A percentile compares a stretch with the other conserved stretches of the same genome.
Conservation (phyloP, 495 filamentous ascomycete genomes). For the Penicillium manginii region DNA sequence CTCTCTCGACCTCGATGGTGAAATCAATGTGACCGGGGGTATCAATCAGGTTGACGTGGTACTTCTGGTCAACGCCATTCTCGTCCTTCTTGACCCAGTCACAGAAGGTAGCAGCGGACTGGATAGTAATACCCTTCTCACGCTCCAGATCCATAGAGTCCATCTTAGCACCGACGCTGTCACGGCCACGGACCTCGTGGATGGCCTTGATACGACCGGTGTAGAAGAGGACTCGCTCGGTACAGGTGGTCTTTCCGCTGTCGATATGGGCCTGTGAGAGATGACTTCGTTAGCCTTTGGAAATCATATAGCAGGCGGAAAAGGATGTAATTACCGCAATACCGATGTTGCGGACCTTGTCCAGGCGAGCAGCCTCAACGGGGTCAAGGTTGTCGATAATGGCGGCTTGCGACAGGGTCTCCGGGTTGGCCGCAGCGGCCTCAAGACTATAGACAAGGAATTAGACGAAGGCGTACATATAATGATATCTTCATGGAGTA, state of each 20-base stretch:
- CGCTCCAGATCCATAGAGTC: conserved; percentile 99
- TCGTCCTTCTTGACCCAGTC: conserved; percentile 88
- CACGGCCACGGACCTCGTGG: conserved; percentile 95
- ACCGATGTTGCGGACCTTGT: conserved; percentile 90
- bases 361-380: conserved; percentile 73
- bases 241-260: conserved; percentile 96
- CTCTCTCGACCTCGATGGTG: conserved; percentile 98
- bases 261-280: conserved; percentile 87
- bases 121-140: conserved; percentile 98
- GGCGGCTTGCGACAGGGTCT: conserved; percentile 62
- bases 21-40: conserved; percentile 99
- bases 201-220: conserved; percentile 96
- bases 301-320: neutral
- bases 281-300: conserved; percentile 17
- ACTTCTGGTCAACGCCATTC: conserved; percentile 79
- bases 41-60: conserved; percentile 98
- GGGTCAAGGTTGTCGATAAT: conserved; percentile 77
- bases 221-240: conserved; percentile 97
- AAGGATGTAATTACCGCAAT: conserved; percentile 72
- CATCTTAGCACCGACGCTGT: conserved; percentile 98
- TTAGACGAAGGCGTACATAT: neutral
- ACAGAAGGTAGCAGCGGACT: conserved; percentile 96
- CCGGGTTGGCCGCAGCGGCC: conserved; percentile 63
- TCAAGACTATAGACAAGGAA: conserved; percentile 50
- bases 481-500: neutral